phyloP scores from a whole-genome alignment of 2,329 filamentous ascomycete species.

The Bipolaris oryzae region DNA sequence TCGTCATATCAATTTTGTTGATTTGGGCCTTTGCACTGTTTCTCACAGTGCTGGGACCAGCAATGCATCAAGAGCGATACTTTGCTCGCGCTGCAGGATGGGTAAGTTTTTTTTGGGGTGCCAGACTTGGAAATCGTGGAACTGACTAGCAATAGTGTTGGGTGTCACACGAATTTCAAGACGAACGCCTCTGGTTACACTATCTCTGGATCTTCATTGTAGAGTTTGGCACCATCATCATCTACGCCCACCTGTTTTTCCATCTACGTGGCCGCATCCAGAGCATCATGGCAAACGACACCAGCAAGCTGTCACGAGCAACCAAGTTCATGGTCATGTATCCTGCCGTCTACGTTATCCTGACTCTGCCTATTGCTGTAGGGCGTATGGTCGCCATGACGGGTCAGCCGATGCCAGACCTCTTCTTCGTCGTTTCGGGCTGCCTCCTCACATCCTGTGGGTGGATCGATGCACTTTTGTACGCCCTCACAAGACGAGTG shows the following conservation, averaged over 20 bases:
- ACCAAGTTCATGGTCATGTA: constrained; percentile 66
- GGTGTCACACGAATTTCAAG: constrained; percentile 53
- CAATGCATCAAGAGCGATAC: constrained; percentile 49
- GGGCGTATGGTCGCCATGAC: constrained; percentile 50
- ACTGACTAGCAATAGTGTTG: constrained; percentile 51
- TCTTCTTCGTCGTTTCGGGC: constrained; percentile 65
- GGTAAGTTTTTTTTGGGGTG: background rate
- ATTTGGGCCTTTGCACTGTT: constrained; percentile 56
- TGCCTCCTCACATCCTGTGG: constrained; percentile 60
- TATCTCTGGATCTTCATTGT: constrained; percentile 62
- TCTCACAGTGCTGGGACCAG: constrained; percentile 56
- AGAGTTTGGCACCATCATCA: constrained; percentile 58
- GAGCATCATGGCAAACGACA: constrained; percentile 44
- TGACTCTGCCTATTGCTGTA: constrained; percentile 67
- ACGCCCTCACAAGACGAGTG: constrained; percentile 51
- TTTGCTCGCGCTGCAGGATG: constrained; percentile 59
- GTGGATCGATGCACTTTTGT: constrained; percentile 53
- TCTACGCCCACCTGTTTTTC: constrained; percentile 58
- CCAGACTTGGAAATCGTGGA: background rate
- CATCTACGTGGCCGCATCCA: constrained; percentile 55
- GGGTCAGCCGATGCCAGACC: constrained; percentile 53
- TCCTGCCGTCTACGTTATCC: constrained; percentile 68
- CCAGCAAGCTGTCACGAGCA: constrained; percentile 47
- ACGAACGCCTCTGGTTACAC: constrained; percentile 57
- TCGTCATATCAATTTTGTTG: constrained; percentile 52